These are phyloP conservation scores for Suhomyces guaymorum DNA, from an alignment of 1,139 yeast species.

Conservation along the genomic window DNA sequence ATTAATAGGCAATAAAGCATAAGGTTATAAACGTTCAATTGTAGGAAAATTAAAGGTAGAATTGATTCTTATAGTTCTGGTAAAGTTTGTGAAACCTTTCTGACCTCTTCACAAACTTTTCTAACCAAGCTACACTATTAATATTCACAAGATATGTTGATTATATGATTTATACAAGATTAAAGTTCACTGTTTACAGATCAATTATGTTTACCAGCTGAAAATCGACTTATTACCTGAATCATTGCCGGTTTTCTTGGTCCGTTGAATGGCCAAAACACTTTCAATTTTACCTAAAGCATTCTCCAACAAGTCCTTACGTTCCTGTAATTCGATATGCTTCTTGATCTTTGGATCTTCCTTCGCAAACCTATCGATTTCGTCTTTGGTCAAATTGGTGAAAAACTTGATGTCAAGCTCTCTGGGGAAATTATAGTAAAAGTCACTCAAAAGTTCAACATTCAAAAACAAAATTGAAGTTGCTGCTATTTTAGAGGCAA, in stretches of 20 bases:
- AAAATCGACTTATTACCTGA: conserved; percentile 15
- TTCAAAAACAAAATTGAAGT: conserved; percentile 92
- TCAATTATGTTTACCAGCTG: conserved; percentile 17
- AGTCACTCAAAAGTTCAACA: conserved; percentile 91
- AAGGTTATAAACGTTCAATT: too few species aligned
- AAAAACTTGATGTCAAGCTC: conserved; percentile 81
- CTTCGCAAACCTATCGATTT: conserved; percentile 85
- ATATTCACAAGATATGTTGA: conserved; percentile 2
- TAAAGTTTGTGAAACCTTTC: too few species aligned
- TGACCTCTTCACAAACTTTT: too few species aligned
- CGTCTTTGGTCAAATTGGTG: conserved; percentile 64
- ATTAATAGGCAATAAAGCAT: too few species aligned
- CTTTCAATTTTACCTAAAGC: conserved; percentile 87
- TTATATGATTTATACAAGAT: conserved; percentile 4
- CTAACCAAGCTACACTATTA: too few species aligned
- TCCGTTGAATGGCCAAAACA: conserved; percentile 71
- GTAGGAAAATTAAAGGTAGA: too few species aligned
- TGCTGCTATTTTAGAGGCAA: conserved; percentile 84
- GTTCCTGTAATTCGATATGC: conserved; percentile 90
- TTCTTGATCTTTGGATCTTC: conserved; percentile 90
- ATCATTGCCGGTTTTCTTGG: conserved; percentile 14
- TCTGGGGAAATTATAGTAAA: conserved; percentile 93
- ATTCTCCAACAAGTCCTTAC: conserved; percentile 82
- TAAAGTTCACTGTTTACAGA: neutral
- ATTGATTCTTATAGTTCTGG: too few species aligned